Conservation (phyloP, 352 stramenopile genomes). For the Phytopythium helicoides region DNA sequence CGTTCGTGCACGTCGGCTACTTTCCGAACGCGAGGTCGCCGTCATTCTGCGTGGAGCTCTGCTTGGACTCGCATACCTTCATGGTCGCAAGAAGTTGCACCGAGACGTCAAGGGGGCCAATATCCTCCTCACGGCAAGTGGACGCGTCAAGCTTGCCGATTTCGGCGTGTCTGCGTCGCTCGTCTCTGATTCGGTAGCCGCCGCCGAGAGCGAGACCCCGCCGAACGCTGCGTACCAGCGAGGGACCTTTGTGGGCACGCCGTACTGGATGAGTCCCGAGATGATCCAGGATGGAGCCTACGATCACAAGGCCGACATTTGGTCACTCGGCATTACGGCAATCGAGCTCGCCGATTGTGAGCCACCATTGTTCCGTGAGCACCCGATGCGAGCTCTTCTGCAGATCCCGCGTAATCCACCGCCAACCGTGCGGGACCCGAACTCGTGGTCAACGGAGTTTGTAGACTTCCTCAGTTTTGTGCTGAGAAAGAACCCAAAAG, state of each 20-base stretch:
- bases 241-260: constrained; percentile 88
- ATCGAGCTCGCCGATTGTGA: constrained; percentile 92
- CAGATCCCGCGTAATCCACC: constrained; percentile 80
- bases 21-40: constrained; percentile 72
- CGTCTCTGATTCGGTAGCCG: background rate
- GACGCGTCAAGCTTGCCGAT: constrained; percentile 94
- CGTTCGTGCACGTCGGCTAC: constrained; percentile 29
- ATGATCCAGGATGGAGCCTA: constrained; percentile 92
- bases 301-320: constrained; percentile 91
- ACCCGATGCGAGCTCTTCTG: constrained; percentile 82
- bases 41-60: constrained; percentile 78
- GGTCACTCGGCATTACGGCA: constrained; percentile 88
- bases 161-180: constrained; percentile 86
- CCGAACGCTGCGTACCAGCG: constrained; percentile 48
- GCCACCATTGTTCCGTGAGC: constrained; percentile 89
- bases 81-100: constrained; percentile 88
- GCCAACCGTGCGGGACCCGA: constrained; percentile 69
- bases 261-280: constrained; percentile 95
- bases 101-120: constrained; percentile 94
- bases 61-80: constrained; percentile 80
- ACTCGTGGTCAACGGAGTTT: constrained; percentile 77
- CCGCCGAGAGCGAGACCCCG: constrained; percentile 4
- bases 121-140: constrained; percentile 91
- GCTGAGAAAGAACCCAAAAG: constrained; percentile 62
- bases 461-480: constrained; percentile 86